Conservation (phyloP, 345 rosid genomes). For the Leavenworthia alabamica region DNA sequence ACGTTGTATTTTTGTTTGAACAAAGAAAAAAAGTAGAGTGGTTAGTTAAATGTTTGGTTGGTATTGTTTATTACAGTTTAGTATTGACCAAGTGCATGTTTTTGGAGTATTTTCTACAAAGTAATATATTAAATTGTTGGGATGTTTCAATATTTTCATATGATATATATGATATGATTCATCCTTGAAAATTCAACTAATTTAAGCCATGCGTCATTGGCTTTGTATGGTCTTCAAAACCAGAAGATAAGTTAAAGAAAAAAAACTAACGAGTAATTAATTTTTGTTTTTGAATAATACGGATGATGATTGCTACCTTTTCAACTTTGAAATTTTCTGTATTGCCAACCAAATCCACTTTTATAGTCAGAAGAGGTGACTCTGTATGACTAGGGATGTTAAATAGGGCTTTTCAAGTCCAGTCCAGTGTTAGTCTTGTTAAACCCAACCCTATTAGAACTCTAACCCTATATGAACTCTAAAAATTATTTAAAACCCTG, state of each 20-base stretch:
- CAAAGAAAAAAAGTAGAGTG: not conserved
- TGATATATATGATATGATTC: not conserved
- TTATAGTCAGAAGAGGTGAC: not conserved
- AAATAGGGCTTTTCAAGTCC: too few species aligned
- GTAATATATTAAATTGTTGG: not conserved
- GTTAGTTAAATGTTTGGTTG: not conserved
- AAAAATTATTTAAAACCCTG: too few species aligned
- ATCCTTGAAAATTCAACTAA: slow-evolving; percentile 19
- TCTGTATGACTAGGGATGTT: too few species aligned
- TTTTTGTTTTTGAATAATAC: not conserved
- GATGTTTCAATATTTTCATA: not conserved
- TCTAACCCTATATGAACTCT: too few species aligned
- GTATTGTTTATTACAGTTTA: not conserved
- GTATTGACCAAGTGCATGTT: slow-evolving; percentile 19
- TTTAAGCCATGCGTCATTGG: not conserved
- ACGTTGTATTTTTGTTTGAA: not conserved
- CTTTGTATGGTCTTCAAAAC: not conserved
- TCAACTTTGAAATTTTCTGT: not conserved
- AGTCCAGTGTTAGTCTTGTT: too few species aligned
- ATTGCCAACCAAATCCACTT: not conserved
- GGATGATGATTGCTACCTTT: not conserved
- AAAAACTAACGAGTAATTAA: not conserved
- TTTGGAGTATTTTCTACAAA: not conserved
- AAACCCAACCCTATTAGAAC: too few species aligned
- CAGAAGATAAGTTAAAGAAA: not conserved